Percentiles rank a stretch among this genome's conserved stretches.
phyloP scores from a whole-genome alignment of 345 rosid genomes.

The Physaria fendleri region DNA sequence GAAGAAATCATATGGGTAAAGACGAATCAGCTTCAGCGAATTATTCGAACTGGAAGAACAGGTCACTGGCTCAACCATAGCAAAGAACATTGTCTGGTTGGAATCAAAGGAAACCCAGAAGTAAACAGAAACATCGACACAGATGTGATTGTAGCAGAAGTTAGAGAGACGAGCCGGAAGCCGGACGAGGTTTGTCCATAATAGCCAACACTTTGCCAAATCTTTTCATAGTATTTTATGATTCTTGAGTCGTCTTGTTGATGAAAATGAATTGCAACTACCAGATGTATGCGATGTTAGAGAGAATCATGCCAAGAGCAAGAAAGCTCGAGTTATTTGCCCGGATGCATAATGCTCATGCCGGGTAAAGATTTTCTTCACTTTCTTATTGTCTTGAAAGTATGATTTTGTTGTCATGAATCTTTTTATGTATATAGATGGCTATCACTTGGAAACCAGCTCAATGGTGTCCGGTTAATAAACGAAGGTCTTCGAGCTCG shows the following conservation, averaged over 20 bases:
- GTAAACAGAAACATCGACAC: slow-evolving; percentile 96
- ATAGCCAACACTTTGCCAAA: neutral
- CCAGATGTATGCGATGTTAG: slow-evolving; percentile 97
- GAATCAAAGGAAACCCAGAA: slow-evolving; percentile 91
- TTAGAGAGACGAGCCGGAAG: slow-evolving; percentile 96
- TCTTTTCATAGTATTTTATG: neutral
- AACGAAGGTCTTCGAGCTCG: slow-evolving; percentile 93
- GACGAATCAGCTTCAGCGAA: slow-evolving; percentile 95
- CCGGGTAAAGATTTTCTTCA: slow-evolving; percentile 49
- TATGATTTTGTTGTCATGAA: neutral
- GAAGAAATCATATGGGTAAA: slow-evolving; percentile 97
- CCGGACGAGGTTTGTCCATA: slow-evolving; percentile 87
- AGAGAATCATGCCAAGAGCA: slow-evolving; percentile 95
- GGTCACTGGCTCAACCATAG: slow-evolving; percentile 99
- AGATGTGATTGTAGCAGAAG: slow-evolving; percentile 97
- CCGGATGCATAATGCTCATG: slow-evolving; percentile 98
- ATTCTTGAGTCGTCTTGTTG: neutral
- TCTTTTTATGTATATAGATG: slow-evolving; percentile 42
- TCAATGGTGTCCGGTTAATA: slow-evolving; percentile 75
- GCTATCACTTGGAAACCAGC: slow-evolving; percentile 94
- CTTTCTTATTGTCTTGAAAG: neutral
- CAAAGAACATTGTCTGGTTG: slow-evolving; percentile 98
- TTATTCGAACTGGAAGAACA: slow-evolving; percentile 95
- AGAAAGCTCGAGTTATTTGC: slow-evolving; percentile 93
- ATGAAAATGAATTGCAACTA: neutral